Evolutionary conservation across 305 asterid species (phyloP), one percentile per base, ranked within the genome.

Genomic region (Fraxinus paxiana): DNA sequence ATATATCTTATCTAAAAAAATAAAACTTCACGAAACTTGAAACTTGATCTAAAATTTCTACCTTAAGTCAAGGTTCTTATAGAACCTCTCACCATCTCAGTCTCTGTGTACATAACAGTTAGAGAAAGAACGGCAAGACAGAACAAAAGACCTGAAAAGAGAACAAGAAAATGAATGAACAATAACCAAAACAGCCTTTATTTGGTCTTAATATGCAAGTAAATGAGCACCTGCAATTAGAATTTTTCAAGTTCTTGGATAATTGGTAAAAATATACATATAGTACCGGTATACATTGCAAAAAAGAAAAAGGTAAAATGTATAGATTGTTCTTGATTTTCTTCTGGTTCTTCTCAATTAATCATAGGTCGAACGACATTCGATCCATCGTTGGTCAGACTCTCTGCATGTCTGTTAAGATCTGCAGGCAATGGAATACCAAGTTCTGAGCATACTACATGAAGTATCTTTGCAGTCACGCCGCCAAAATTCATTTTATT

Each of bases 361-460:
- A 95, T 95, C 82, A 92, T 69, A 59, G 98, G 98, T 59, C 18
- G 79, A 15, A 76, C 90, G n/a, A 83, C 9, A 78, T 83, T 86
- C 12, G 85, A 65, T 46, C 82, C 92, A 76, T 87, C 76, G 65
- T 82, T 88, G 77, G 77, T 35, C 85, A 86, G 75, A 87, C 92
- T 87, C 85, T 91, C 96, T 30, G 86, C 81, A 70, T 86, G 84
- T 34, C 92, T 89, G 80, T 83, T 82, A 81, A 89, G 87, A 48
- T 92, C 97, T 5, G 90, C 87, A 0, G 98, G 97, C 90, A 92
- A 80, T 18, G 97, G 98, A 79, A 96, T 88, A 73, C 86, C 70
- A 43, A 96, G 97, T 85, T 96, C 98, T 33, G 98, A 87, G 89
- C 99, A 96, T 34, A 96, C 92, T 76, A 94, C 83, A 81, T 92